Evolutionary conservation across 805 yeast genomes (phyloP), one percentile per base, ranked within the genome.

Genomic region (Priceomyces carsonii): DNA sequence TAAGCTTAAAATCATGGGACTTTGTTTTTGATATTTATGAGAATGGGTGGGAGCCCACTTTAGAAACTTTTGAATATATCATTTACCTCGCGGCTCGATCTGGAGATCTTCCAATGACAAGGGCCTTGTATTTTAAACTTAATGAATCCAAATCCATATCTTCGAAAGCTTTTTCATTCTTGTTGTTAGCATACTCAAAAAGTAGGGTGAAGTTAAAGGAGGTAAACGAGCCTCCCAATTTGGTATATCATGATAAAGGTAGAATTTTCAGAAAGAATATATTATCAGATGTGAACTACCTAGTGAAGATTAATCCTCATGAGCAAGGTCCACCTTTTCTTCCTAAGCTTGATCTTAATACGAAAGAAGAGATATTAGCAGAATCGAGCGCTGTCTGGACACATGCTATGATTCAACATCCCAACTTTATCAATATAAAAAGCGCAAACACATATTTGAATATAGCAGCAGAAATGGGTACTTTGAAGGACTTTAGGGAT

Each of bases 341-440:
- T 26, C 90, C 96, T 1, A 51, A 77, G 1, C 47, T 66, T 0
- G 65, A 66, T 6, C 52, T 85, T 6, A 47, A 48, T 1, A 42
- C 63, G 3, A 42, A 65, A 3, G 40, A 47, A 15, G 72, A 79
- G 42, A 59, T 86, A 1, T 36, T 84, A 27, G 80, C 82, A 0
- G 98, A 91, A 58, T 78, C 91, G 0, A 71, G 78, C 40, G 97
- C 97, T 0, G 39, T 91, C 5, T 77, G 95, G 80, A 71, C 73
- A 2, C 79, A 71, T 47, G 61, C 77, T 9, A 40, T 77, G 16
- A 55, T 72, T 14, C 51, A 56, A 21, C 56, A 63, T 29, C 81
- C 82, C 0, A 47, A 58, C 0, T 57, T 64, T 18, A 57, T 84
- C 8, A 69, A 63, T 19, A 48, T 47, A 1, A 64, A 68, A 16